Evolutionary conservation across 2,329 filamentous ascomycete species (phyloP).

Genomic region (Karstenula rhodostoma): DNA sequence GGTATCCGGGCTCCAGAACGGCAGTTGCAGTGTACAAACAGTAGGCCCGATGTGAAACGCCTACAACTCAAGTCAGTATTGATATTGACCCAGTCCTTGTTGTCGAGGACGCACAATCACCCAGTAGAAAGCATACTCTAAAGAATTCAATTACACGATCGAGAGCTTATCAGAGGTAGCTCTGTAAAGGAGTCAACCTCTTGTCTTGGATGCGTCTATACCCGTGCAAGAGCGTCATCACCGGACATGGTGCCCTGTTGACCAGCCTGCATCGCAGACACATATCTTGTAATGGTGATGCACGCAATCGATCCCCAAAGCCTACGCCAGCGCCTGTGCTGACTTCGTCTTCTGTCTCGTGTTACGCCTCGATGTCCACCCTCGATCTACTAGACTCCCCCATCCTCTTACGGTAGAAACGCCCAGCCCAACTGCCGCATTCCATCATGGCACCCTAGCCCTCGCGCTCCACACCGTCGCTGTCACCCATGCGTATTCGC

Average conservation of each 20-base stretch:
- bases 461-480: background rate
- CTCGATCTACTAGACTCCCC: background rate
- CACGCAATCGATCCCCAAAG: no score
- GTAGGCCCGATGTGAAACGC: background rate
- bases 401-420: no score
- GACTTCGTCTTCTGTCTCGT: no score
- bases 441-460: background rate
- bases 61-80: background rate
- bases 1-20: background rate
- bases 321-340: no score
- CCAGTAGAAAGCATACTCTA: background rate
- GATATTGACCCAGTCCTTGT: background rate
- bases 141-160: background rate
- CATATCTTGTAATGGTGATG: background rate
- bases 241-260: background rate
- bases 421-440: conserved; percentile 5
- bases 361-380: background rate
- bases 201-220: background rate
- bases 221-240: background rate
- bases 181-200: background rate
- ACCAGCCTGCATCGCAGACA: background rate
- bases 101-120: no score
- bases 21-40: background rate
- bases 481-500: background rate
- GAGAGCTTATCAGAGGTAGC: background rate